A percentile compares a stretch with the other conserved stretches of the same genome.
These are phyloP conservation scores for Chytriomyces confervae DNA, from an alignment of 192 early-diverging fungal species.

Conservation along the genomic window DNA sequence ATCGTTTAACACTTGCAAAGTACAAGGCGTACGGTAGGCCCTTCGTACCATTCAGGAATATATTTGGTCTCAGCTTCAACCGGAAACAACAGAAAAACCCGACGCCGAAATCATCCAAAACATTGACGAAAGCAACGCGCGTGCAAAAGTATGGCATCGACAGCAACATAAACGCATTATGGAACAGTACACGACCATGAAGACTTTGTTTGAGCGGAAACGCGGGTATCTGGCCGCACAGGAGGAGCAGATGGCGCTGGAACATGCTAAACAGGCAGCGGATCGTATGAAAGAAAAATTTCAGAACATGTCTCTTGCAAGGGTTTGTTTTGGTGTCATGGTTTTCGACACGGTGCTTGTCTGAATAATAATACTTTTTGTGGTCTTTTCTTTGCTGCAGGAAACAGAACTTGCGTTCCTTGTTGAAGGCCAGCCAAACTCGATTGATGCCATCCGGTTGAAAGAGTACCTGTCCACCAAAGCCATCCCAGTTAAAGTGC, in stretches of 20 bases:
- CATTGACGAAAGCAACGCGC: slow-evolving; percentile 47
- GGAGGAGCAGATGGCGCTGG: slow-evolving; percentile 32
- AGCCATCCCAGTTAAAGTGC: slow-evolving; percentile 26
- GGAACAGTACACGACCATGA: slow-evolving; percentile 33
- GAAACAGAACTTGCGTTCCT: slow-evolving; percentile 58
- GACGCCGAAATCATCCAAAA: slow-evolving; percentile 33
- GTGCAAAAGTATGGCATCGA: slow-evolving; percentile 34
- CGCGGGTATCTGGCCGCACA: slow-evolving; percentile 28
- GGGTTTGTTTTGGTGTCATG: slow-evolving; percentile 32
- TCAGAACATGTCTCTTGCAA: slow-evolving; percentile 33
- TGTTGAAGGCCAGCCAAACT: slow-evolving; percentile 59
- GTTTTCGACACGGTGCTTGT: not conserved
- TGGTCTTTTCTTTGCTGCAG: slow-evolving; percentile 6
- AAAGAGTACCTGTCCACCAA: slow-evolving; percentile 53
- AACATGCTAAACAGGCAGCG: slow-evolving; percentile 37
- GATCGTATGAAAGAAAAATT: slow-evolving; percentile 49
- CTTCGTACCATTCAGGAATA: not conserved
- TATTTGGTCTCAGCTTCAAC: slow-evolving; percentile 3
- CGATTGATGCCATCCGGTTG: slow-evolving; percentile 63
- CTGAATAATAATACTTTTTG: not conserved
- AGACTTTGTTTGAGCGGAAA: slow-evolving; percentile 41
- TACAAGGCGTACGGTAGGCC: slow-evolving; percentile 46
- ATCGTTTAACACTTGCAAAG: slow-evolving; percentile 43
- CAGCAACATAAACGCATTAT: slow-evolving; percentile 27
- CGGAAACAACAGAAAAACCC: slow-evolving; percentile 41